These are phyloP conservation scores for Trichoderma aggressivum DNA, from an alignment of 2,329 filamentous ascomycete genomes.

Conservation along the genomic window DNA sequence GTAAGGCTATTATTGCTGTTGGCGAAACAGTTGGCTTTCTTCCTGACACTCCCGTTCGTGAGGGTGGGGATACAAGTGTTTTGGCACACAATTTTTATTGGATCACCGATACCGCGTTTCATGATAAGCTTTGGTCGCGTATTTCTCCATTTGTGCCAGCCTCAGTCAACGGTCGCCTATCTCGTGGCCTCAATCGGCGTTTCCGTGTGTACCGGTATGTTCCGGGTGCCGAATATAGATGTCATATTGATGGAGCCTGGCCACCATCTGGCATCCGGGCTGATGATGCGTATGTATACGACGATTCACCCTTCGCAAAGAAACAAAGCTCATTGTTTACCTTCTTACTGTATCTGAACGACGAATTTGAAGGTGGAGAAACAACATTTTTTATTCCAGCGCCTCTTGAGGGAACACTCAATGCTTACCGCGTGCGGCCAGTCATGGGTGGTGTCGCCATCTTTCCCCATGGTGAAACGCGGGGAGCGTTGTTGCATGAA, in stretches of 20 bases:
- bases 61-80: slow-evolving; percentile 62
- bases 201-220: slow-evolving; percentile 72
- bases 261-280: slow-evolving; percentile 63
- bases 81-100: slow-evolving; percentile 73
- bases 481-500: slow-evolving; percentile 64
- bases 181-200: slow-evolving; percentile 63
- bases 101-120: slow-evolving; percentile 62
- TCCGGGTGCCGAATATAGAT: slow-evolving; percentile 67
- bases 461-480: slow-evolving; percentile 67
- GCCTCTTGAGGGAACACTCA: slow-evolving; percentile 60
- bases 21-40: slow-evolving; percentile 64
- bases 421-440: slow-evolving; percentile 65
- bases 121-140: slow-evolving; percentile 60
- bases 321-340: slow-evolving; percentile 67
- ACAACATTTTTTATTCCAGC: slow-evolving; percentile 69
- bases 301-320: slow-evolving; percentile 55
- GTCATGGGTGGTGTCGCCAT: slow-evolving; percentile 66
- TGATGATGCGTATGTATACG: slow-evolving; percentile 61
- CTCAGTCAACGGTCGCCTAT: slow-evolving; percentile 52
- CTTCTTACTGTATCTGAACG: slow-evolving; percentile 66
- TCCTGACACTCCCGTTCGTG: slow-evolving; percentile 63
- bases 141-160: slow-evolving; percentile 57
- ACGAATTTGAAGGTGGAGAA: slow-evolving; percentile 69
- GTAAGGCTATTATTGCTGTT: slow-evolving; percentile 62
- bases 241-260: slow-evolving; percentile 71